Conservation (phyloP, 805 yeast species). For the Tetrapisispora iriomotensis region DNA sequence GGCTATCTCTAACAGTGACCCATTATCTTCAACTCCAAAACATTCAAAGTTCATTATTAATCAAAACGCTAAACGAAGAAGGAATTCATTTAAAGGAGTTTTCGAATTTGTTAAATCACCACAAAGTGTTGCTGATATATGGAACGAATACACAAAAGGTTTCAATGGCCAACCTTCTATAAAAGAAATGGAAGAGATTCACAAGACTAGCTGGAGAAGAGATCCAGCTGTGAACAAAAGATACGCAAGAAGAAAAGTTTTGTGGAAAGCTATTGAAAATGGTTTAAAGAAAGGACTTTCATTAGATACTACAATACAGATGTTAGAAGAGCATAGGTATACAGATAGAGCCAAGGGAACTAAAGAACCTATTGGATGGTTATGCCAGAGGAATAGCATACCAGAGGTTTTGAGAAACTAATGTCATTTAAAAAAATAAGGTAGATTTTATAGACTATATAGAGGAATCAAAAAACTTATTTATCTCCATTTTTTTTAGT, state of each 20-base stretch:
- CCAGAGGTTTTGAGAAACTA: conserved; percentile 17
- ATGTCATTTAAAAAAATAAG: no score
- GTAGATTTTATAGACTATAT: no score
- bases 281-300: conserved; percentile 38
- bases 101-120: conserved; percentile 36
- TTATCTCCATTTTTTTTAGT: no score
- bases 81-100: conserved; percentile 23
- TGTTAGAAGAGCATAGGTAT: conserved; percentile 37
- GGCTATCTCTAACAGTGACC: background rate
- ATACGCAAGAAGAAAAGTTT: conserved; percentile 42
- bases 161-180: conserved; percentile 43
- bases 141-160: conserved; percentile 49
- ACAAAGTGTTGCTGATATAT: conserved; percentile 39
- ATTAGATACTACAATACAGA: conserved; percentile 34
- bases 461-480: no score
- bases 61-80: conserved; percentile 9
- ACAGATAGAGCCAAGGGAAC: conserved; percentile 33
- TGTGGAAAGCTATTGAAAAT: conserved; percentile 45
- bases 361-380: conserved; percentile 39
- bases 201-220: conserved; percentile 46
- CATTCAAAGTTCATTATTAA: background rate
- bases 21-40: background rate
- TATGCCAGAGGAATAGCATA: conserved; percentile 32
- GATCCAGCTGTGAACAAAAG: conserved; percentile 45
- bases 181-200: conserved; percentile 38